These are phyloP conservation scores for Trypanosoma congolense DNA, from an alignment of 208 protist genomes.

Conservation along the genomic window DNA sequence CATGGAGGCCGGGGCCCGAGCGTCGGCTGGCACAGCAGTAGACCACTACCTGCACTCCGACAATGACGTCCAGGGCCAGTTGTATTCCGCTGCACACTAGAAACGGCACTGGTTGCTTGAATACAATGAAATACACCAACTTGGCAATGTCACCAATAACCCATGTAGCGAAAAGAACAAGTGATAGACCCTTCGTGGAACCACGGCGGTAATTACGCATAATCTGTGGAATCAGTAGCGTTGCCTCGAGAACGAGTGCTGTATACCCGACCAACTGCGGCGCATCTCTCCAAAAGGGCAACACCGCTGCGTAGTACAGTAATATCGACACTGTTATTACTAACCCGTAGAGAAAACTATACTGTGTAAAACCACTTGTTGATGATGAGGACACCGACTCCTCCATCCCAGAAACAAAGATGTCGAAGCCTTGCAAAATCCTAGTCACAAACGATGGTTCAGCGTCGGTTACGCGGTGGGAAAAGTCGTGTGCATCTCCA, in stretches of 20 bases:
- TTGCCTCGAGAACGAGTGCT: slow-evolving; percentile 56
- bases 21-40: slow-evolving; percentile 24
- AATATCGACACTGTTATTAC: slow-evolving; percentile 21
- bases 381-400: slow-evolving; percentile 21
- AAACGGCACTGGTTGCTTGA: slow-evolving; percentile 58
- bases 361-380: slow-evolving; percentile 24
- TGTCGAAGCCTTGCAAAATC: too few relatives aligned
- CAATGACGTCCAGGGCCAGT: slow-evolving; percentile 47
- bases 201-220: slow-evolving; percentile 58
- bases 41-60: slow-evolving; percentile 52
- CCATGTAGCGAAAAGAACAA: slow-evolving; percentile 68
- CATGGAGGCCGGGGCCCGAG: background rate
- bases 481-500: too few relatives aligned
- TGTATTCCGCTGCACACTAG: slow-evolving; percentile 65
- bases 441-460: too few relatives aligned
- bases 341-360: slow-evolving; percentile 16
- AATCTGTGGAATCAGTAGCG: slow-evolving; percentile 72
- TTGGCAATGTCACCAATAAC: slow-evolving; percentile 63
- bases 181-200: slow-evolving; percentile 56
- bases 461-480: too few relatives aligned
- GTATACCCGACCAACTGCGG: slow-evolving; percentile 54
- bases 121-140: slow-evolving; percentile 61
- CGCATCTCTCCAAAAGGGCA: slow-evolving; percentile 2
- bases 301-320: slow-evolving; percentile 26
- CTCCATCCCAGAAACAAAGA: too few relatives aligned